Conservation (phyloP, 2,329 filamentous ascomycete species). For the Botryotinia calthae region DNA sequence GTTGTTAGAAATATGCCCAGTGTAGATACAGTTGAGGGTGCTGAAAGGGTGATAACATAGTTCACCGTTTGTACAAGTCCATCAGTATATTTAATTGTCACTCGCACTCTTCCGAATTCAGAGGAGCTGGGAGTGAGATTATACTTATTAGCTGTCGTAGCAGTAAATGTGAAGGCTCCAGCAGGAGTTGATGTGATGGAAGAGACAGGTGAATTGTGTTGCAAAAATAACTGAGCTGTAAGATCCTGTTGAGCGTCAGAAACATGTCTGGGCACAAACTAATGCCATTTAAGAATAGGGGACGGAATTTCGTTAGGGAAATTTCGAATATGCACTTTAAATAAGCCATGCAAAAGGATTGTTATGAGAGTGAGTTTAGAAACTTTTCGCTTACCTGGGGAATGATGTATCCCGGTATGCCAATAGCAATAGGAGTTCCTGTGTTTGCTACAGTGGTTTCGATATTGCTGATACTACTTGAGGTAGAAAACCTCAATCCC, state of each 20-base stretch:
- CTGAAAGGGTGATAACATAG: conserved; percentile 53
- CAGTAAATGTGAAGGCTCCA: conserved; percentile 41
- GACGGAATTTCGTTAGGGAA: too few relatives aligned
- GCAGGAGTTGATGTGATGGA: conserved; percentile 43
- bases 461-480: conserved; percentile 47
- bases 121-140: conserved; percentile 44
- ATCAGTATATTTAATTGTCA: conserved; percentile 50
- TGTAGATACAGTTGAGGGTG: conserved; percentile 45
- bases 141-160: conserved; percentile 40
- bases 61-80: conserved; percentile 52
- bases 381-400: conserved; percentile 35
- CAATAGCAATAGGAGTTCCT: conserved; percentile 49
- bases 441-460: conserved; percentile 46
- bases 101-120: conserved; percentile 50
- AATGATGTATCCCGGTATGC: conserved; percentile 55
- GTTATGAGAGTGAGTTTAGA: not conserved
- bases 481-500: conserved; percentile 52
- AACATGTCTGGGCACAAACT: too few relatives aligned
- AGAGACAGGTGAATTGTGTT: conserved; percentile 42
- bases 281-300: too few relatives aligned
- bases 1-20: conserved; percentile 55
- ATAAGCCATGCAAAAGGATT: not conserved
- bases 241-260: conserved; percentile 38
- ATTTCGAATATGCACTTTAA: not conserved
- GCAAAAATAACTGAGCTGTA: conserved; percentile 47